A percentile compares a stretch with the other conserved stretches of the same genome.
Evolutionary conservation across 2,329 filamentous ascomycete genomes (phyloP).

Genomic region (Aureobasidium pullulans): DNA sequence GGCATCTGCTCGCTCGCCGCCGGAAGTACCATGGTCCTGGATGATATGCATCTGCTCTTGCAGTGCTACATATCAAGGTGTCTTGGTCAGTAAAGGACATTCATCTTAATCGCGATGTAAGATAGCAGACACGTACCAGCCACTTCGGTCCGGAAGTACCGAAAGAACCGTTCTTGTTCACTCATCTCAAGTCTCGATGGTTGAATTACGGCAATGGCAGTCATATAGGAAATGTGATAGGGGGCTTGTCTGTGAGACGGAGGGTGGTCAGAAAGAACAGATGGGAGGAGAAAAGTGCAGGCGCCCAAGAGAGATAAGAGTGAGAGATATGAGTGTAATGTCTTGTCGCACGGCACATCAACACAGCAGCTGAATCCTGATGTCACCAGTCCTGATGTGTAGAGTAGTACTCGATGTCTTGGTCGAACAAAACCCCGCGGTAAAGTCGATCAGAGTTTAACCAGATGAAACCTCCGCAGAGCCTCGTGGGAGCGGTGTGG

Average conservation of each 20-base stretch:
- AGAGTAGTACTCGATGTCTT: conserved; percentile 4
- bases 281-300: background rate
- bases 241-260: background rate
- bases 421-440: background rate
- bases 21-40: conserved; percentile 52
- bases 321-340: background rate
- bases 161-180: conserved; percentile 61
- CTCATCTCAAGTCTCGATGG: background rate
- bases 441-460: background rate
- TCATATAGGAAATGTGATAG: background rate
- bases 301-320: background rate
- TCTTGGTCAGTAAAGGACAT: conserved; percentile 3
- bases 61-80: conserved; percentile 47
- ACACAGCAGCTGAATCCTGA: conserved; percentile 3
- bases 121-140: conserved; percentile 46
- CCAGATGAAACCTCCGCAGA: background rate
- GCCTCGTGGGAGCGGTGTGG: background rate
- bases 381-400: conserved; percentile 1
- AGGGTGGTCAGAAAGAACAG: background rate
- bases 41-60: conserved; percentile 69
- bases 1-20: conserved; percentile 71
- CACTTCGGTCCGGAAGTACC: conserved; percentile 71
- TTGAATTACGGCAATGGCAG: conserved; percentile 1
- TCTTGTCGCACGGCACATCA: background rate
- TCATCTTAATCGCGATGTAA: background rate